Evolutionary conservation across 148 eudicot genomes (phyloP), one percentile per base, ranked within the genome.

Genomic region (Rhododendron molle): DNA sequence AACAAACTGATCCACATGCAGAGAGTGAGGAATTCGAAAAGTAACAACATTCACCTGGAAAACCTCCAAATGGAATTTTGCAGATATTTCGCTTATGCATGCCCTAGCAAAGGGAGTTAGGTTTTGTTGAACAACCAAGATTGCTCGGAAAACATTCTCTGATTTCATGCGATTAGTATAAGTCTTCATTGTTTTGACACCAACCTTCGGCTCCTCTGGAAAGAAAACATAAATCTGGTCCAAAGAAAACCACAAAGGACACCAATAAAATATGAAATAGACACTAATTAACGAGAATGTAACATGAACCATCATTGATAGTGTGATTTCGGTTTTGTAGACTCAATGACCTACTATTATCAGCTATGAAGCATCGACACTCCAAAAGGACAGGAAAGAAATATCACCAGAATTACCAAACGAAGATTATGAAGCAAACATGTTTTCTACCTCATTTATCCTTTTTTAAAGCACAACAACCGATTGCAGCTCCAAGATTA

Each of bases 171-270:
- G 93, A 79, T 89, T 91, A 21, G 93, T 90, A 72, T 93, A 95
- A 65, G 89, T 92, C 94, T 96, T 95, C 85, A 93, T 92, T 58
- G 96, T 95, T 89, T 94, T 94, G 28, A 96, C 99, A 84, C 99
- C 99, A 88, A 96, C 99, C 90, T 96, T 96, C 7, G 83, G 86
- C 49, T 95, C 98, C 74, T 96, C 95, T 2, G 97, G 97, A 67
- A 91, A 96, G 92, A 95, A 96, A 20, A 95, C 92, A 84, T 89
- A 96, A 67, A 96, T 94, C 96, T 94, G 93, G 76, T 67, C 73
- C 83, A 76, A 10, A 69, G 44, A n/a, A 85, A 69, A 86, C 54
- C 34, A 54, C 28, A 67, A 67, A 7, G 34, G 9, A 67, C 73
- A 67, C 23, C 20, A 72, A 38, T 10, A 85, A 40, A 5, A 78